A percentile compares a stretch with the other conserved stretches of the same genome.
Evolutionary conservation across 1,139 yeast species (phyloP).

Genomic region (Pichia sp.): DNA sequence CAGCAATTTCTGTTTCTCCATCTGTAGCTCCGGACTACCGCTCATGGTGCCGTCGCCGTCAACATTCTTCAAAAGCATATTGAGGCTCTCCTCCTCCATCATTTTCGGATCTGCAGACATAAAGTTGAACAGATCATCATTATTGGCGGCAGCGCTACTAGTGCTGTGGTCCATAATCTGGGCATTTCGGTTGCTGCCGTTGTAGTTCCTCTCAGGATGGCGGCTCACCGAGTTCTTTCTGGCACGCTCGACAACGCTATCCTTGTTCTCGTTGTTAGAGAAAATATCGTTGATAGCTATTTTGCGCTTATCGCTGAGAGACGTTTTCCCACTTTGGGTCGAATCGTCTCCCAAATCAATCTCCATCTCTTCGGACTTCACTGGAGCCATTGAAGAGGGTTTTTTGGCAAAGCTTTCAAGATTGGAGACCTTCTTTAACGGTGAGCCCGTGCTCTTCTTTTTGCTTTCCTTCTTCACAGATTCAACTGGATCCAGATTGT

Average conservation of each 20-base stretch:
- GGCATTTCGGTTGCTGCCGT: neutral
- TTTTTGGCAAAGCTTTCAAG: neutral
- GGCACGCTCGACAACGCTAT: too few relatives aligned
- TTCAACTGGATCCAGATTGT: neutral
- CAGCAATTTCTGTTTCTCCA: slow-evolving; percentile 8
- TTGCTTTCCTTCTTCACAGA: slow-evolving; percentile 20
- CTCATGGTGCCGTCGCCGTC: neutral
- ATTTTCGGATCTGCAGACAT: slow-evolving; percentile 7
- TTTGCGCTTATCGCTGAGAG: slow-evolving; percentile 5
- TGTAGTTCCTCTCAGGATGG: neutral
- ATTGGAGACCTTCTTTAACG: slow-evolving; percentile 18
- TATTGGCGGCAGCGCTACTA: neutral
- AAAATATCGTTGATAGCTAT: slow-evolving; percentile 32
- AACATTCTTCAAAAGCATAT: slow-evolving; percentile 13
- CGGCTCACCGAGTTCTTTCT: neutral
- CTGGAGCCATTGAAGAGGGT: neutral
- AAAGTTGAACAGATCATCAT: slow-evolving; percentile 6
- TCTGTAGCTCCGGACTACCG: neutral
- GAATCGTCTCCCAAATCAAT: slow-evolving; percentile 1
- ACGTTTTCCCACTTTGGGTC: neutral
- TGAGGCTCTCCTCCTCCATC: slow-evolving; percentile 17
- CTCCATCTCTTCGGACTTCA: neutral
- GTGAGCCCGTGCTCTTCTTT: slow-evolving; percentile 19
- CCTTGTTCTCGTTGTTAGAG: slow-evolving; percentile 10
- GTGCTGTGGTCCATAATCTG: neutral